Percentiles rank a stretch among this genome's conserved stretches.
phyloP scores from a whole-genome alignment of 2,329 filamentous ascomycete genomes.

The Aspergillus persii region DNA sequence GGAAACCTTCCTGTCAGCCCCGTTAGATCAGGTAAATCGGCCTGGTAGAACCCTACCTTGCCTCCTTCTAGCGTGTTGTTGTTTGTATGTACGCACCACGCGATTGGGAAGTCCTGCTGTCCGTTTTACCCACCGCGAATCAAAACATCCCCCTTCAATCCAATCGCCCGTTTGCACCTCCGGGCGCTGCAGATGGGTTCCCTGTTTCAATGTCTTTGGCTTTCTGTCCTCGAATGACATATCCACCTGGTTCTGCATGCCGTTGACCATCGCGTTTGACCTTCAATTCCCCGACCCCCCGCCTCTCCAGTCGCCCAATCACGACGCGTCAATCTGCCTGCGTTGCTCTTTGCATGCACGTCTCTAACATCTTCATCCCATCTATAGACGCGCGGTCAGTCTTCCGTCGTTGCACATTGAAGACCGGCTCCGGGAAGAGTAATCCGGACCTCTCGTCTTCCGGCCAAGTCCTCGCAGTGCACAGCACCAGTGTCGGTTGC shows the following conservation, averaged over 20 bases:
- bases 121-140: constrained; percentile 3
- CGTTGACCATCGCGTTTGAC: constrained; percentile 17
- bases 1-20: neutral
- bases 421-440: neutral
- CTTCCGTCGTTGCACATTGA: neutral
- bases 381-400: constrained; percentile 7
- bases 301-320: constrained; percentile 18
- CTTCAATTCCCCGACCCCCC: constrained; percentile 9
- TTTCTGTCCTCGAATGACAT: neutral
- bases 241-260: constrained; percentile 15
- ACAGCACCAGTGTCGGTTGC: constrained; percentile 10
- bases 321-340: constrained; percentile 24
- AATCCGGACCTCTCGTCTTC: neutral
- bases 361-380: constrained; percentile 13
- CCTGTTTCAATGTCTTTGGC: neutral
- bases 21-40: neutral
- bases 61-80: neutral
- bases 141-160: neutral
- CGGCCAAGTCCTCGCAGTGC: neutral
- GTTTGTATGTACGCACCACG: neutral
- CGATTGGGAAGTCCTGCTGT: neutral
- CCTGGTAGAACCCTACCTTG: neutral
- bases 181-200: neutral
- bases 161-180: constrained; percentile 3
- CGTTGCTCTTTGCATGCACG: constrained; percentile 8